Percentiles rank a stretch among this genome's conserved stretches.
Evolutionary conservation across 257 asterid species (phyloP).

Genomic region (Solanum acaule): DNA sequence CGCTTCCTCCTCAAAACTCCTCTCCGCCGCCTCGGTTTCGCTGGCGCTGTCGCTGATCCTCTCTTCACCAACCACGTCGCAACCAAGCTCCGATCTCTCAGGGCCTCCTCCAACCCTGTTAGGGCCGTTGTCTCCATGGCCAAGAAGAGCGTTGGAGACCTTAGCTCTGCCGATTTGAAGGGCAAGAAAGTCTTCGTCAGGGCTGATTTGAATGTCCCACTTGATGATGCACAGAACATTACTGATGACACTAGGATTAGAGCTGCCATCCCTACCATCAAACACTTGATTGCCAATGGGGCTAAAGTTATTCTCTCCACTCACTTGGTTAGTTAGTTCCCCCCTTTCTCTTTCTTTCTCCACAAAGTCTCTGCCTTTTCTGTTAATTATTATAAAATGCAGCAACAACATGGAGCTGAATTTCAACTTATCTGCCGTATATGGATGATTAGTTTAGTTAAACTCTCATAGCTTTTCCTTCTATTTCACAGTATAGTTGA

Average conservation of each 20-base stretch:
- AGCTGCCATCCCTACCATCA: slow-evolving; percentile 74
- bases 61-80: slow-evolving; percentile 32
- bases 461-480: neutral
- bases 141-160: slow-evolving; percentile 69
- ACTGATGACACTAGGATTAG: slow-evolving; percentile 77
- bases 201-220: slow-evolving; percentile 75
- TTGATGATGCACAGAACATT: slow-evolving; percentile 53
- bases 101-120: slow-evolving; percentile 23
- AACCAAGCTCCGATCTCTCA: slow-evolving; percentile 37
- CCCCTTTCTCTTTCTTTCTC: neutral
- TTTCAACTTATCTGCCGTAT: neutral
- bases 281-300: slow-evolving; percentile 46
- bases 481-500: too few species aligned
- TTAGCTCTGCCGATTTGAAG: slow-evolving; percentile 43
- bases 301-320: slow-evolving; percentile 61
- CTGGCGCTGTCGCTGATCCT: slow-evolving; percentile 36
- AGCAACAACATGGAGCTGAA: neutral
- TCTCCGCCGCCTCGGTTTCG: slow-evolving; percentile 38
- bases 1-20: slow-evolving; percentile 50
- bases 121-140: slow-evolving; percentile 41
- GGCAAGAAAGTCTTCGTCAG: slow-evolving; percentile 64
- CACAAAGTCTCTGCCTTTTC: neutral
- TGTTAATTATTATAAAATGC: neutral
- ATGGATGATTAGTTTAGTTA: neutral
- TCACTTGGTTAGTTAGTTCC: slow-evolving; percentile 41